Base-by-base conservation (phyloP, 306 rosid species). In the Quercus alba region DNA sequence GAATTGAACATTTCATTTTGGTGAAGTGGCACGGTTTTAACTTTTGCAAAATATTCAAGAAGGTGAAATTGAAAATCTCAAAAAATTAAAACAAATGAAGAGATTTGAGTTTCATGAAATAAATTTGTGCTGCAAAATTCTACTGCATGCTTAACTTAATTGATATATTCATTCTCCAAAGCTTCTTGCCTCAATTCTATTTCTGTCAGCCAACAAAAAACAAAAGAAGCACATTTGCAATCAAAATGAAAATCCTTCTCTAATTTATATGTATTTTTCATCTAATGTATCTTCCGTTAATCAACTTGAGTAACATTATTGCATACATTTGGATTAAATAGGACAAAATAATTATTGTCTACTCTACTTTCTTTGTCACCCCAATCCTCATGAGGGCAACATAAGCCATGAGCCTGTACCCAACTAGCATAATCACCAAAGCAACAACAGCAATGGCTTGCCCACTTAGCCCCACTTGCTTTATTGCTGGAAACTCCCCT, bases 311-410 rank as follows among this genome's bases (percentile, higher is more conserved):
- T 63, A 63, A 26, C 70, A 28, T 17, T 28, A 63, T 4, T 15
- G 19, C 8, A 26, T 2, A 31, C 2, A 63, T 13, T 63, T 63
- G 9, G 4, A 0, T 3, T 68, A 18, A 35, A 18, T 4, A 19
- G 5, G 28, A 20, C 2, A 20, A 41, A 18, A 17, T 38, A 18
- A 2, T 11, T 3, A 49, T 49, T 49, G 54, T 1, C 38, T 82
- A 82, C 0, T 14, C 78, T 72, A 67, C 8, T 25, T 77, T 83
- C 82, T 81, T 91, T 31, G 78, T 88, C 0, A 77, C 87, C 5
- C 97, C 95, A 83, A 92, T 70, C 83, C 95, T 87, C 93, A 84
- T 87, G 30, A 92, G 86, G 35, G 90, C 87, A 61, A 86, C 4
- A 76, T 91, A 93, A 75, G 97, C 97, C 52, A 94, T 20, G 18